Evolutionary conservation across 2,329 filamentous ascomycete genomes (phyloP).

Genomic region (Calonectria multiphialidica): DNA sequence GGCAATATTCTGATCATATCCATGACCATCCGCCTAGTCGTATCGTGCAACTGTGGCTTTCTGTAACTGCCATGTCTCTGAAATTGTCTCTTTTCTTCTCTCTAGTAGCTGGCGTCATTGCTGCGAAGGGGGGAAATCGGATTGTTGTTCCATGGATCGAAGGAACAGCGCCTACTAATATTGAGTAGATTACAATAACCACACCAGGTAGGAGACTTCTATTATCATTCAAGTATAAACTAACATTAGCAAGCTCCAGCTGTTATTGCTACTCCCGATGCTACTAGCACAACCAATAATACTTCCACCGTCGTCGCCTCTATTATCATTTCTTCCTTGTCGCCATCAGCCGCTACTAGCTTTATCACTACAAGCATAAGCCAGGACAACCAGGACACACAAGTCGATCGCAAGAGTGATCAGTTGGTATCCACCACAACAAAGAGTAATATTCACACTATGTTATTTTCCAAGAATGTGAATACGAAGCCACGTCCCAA

Average conservation of each 20-base stretch:
- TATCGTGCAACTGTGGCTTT: not conserved
- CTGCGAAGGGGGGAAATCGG: accelerated
- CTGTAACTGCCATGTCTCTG: not conserved
- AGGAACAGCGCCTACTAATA: not conserved
- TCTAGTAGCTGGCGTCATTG: not conserved
- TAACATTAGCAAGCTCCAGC: not conserved
- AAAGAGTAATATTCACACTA: not conserved
- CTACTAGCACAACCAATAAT: not conserved
- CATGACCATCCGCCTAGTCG: not conserved
- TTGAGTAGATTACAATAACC: not conserved
- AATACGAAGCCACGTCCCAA: not conserved
- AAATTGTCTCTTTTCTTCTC: not conserved
- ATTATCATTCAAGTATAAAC: not conserved
- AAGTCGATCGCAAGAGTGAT: not conserved
- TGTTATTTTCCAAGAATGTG: not conserved
- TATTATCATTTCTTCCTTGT: too few species aligned
- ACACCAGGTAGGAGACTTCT: not conserved
- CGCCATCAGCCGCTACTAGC: not conserved
- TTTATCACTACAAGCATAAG: not conserved
- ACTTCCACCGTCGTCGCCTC: too few species aligned
- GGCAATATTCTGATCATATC: not conserved
- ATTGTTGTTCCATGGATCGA: not conserved
- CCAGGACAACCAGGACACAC: not conserved
- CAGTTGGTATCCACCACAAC: not conserved
- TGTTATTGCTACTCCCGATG: not conserved